These are phyloP conservation scores for Lipomyces lipofer DNA, from an alignment of 805 yeast genomes.

Conservation along the genomic window DNA sequence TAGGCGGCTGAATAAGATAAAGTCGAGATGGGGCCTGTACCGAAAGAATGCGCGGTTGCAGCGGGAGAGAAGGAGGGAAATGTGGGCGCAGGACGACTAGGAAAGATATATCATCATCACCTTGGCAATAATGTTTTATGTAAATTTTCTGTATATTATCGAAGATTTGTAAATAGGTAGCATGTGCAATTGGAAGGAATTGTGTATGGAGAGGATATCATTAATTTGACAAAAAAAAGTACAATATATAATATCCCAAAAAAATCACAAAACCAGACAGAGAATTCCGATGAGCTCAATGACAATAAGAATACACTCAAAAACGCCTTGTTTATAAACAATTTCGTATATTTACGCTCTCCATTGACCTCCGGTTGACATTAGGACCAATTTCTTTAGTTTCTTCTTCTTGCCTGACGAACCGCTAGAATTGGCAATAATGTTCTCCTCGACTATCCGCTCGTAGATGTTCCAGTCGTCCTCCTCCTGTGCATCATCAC, in stretches of 20 bases:
- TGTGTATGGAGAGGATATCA: too few relatives aligned
- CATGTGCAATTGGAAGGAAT: too few relatives aligned
- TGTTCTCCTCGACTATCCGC: conserved; percentile 48
- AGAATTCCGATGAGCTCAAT: too few relatives aligned
- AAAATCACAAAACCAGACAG: too few relatives aligned
- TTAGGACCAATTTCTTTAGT: conserved; percentile 26
- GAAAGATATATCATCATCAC: too few relatives aligned
- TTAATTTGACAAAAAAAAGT: neutral
- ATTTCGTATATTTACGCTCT: conserved; percentile 2
- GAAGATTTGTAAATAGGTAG: too few relatives aligned
- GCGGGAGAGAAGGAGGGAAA: conserved; percentile 55
- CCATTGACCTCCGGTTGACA: conserved; percentile 27
- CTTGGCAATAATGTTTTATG: too few relatives aligned
- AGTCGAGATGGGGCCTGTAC: conserved; percentile 51
- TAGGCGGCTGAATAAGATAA: conserved; percentile 48
- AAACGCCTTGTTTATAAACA: too few relatives aligned
- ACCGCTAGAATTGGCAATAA: conserved; percentile 51
- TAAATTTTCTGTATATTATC: too few relatives aligned
- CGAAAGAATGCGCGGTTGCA: conserved; percentile 55
- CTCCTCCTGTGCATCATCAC: conserved; percentile 44
- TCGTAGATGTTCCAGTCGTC: conserved; percentile 49
- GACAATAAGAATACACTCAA: neutral
- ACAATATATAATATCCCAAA: neutral
- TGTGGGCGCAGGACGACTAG: conserved; percentile 64
- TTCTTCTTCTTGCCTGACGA: conserved; percentile 50